phyloP scores from a whole-genome alignment of 306 rosid species.

The Corylus heterophylla region DNA sequence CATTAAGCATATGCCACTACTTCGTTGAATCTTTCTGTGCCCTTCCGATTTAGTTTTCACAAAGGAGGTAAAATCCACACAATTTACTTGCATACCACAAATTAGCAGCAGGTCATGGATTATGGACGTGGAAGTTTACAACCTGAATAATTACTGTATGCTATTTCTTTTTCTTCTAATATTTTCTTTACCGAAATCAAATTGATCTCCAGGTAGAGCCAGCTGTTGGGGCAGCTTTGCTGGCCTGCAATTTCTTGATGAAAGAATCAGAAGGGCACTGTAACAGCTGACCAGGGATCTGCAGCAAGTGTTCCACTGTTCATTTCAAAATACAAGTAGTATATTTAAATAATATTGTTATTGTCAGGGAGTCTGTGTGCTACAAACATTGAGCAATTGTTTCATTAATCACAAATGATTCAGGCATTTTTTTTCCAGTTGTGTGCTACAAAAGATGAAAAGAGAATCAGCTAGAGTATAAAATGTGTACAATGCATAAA shows the following conservation, averaged over 20 bases:
- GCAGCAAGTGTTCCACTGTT: not conserved
- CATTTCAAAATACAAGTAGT: not conserved
- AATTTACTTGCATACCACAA: not conserved
- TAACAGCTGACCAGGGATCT: constrained; percentile 34
- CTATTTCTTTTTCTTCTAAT: not conserved
- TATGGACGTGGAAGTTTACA: not conserved
- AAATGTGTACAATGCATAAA: not conserved
- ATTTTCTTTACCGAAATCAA: constrained; percentile 6
- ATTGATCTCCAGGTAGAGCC: constrained; percentile 69
- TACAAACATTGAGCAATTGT: not conserved
- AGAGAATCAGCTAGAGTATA: not conserved
- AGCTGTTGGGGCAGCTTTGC: constrained; percentile 91
- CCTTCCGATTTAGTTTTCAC: not conserved
- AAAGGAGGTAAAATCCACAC: not conserved
- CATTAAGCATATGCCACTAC: not conserved
- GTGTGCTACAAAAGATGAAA: not conserved
- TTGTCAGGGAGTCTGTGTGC: not conserved
- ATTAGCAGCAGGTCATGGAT: not conserved
- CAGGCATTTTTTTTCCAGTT: not conserved
- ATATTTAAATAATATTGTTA: not conserved
- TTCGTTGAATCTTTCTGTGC: not conserved
- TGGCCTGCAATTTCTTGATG: constrained; percentile 81
- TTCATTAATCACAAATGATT: not conserved
- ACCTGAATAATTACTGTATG: not conserved
- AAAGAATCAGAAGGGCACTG: constrained; percentile 49